Evolutionary conservation across 345 rosid species (phyloP).

Genomic region (Zanthoxylum bungeanum): DNA sequence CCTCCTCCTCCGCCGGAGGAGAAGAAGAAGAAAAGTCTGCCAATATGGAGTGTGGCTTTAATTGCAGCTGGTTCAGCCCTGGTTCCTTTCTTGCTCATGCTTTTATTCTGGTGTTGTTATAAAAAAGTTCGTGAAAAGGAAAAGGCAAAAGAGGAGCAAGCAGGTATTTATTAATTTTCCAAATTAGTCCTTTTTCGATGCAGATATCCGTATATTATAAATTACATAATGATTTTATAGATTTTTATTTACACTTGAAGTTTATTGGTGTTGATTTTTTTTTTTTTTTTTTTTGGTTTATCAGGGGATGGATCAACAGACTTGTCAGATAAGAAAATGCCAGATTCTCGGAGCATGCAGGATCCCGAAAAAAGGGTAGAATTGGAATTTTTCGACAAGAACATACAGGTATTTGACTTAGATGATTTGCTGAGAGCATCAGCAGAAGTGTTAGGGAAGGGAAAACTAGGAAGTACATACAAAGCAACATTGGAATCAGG

Average conservation of each 20-base stretch:
- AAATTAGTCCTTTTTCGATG: too few species aligned
- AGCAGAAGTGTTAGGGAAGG: slow-evolving; percentile 49
- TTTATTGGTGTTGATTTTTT: background rate
- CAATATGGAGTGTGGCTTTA: slow-evolving; percentile 25
- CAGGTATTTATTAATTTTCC: slow-evolving; percentile 15
- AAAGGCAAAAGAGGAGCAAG: slow-evolving; percentile 9
- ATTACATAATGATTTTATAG: too few species aligned
- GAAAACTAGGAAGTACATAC: slow-evolving; percentile 45
- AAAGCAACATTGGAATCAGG: slow-evolving; percentile 50
- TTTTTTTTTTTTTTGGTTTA: too few species aligned
- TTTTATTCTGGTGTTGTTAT: slow-evolving; percentile 27
- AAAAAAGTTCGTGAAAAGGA: slow-evolving; percentile 18
- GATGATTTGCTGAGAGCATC: slow-evolving; percentile 60
- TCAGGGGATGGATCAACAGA: slow-evolving; percentile 9
- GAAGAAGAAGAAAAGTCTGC: slow-evolving; percentile 12
- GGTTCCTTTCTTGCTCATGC: slow-evolving; percentile 26
- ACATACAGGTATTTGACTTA: slow-evolving; percentile 38
- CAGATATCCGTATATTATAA: background rate
- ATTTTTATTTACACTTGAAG: background rate
- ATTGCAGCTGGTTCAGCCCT: slow-evolving; percentile 30
- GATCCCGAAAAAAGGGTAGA: slow-evolving; percentile 47
- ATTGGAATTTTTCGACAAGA: slow-evolving; percentile 39
- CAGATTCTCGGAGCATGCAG: slow-evolving; percentile 12
- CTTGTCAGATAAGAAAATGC: slow-evolving; percentile 18
- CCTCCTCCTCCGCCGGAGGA: slow-evolving; percentile 12